phyloP scores from a whole-genome alignment of 495 filamentous ascomycete genomes.

The Poronia punctata region DNA sequence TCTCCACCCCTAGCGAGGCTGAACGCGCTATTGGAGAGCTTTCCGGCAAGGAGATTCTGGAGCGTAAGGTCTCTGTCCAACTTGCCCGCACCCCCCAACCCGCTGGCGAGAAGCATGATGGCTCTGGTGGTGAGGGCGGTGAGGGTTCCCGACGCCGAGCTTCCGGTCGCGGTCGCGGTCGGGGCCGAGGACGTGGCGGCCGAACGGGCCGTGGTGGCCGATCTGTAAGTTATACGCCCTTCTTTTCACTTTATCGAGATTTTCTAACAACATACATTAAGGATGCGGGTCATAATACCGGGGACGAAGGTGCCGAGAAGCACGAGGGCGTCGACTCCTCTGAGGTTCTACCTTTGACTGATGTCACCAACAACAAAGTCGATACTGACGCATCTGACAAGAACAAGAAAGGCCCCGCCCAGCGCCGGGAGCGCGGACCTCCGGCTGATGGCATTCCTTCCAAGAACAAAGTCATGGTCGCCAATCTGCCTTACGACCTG shows the following conservation, averaged over 20 bases:
- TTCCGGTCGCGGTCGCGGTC: conserved; percentile 60
- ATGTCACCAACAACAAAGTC: conserved; percentile 46
- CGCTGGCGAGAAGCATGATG: conserved; percentile 67
- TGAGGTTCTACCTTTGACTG: conserved; percentile 46
- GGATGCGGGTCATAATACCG: conserved; percentile 36
- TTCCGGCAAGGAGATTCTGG: conserved; percentile 91
- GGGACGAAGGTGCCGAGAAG: conserved; percentile 40
- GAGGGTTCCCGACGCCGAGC: conserved; percentile 74
- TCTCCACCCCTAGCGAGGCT: conserved; percentile 87
- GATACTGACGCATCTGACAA: conserved; percentile 36
- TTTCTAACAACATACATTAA: too few relatives aligned
- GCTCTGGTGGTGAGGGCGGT: conserved; percentile 56
- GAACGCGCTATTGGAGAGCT: conserved; percentile 90
- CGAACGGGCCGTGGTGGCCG: conserved; percentile 70
- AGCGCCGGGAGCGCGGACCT: conserved; percentile 80
- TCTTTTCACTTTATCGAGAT: too few relatives aligned
- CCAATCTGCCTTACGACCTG: conserved; percentile 95
- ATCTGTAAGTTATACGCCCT: conserved; percentile 48
- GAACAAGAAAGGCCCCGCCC: conserved; percentile 42
- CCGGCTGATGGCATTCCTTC: conserved; percentile 96
- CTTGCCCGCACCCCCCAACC: conserved; percentile 95
- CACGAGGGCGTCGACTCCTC: conserved; percentile 34
- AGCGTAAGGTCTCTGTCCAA: conserved; percentile 98
- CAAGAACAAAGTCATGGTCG: conserved; percentile 99
- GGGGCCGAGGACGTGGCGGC: conserved; percentile 68